Percentiles rank a stretch among this genome's conserved stretches.
phyloP scores from a whole-genome alignment of 768 basidiomycete genomes.

The Lactarius indigo region DNA sequence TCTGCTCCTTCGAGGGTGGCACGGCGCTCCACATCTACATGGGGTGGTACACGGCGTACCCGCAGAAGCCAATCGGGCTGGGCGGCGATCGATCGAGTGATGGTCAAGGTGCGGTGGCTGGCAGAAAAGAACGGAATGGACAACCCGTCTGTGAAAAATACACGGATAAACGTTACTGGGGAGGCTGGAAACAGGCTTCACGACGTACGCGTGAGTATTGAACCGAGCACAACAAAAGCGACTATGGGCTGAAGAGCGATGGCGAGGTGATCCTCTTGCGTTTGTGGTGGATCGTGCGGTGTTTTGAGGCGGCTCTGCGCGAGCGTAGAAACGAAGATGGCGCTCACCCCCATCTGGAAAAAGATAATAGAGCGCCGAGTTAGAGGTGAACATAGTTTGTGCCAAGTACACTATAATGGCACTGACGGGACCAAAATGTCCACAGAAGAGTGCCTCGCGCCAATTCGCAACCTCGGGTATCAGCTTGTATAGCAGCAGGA shows the following conservation, averaged over 20 bases:
- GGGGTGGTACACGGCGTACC: constrained; percentile 17
- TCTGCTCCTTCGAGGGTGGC: not conserved
- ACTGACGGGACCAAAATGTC: constrained; percentile 70
- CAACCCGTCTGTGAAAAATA: constrained; percentile 36
- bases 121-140: constrained; percentile 53
- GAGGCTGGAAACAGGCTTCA: not conserved
- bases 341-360: constrained; percentile 82
- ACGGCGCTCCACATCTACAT: constrained; percentile 4
- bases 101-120: constrained; percentile 8
- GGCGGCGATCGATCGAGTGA: constrained; percentile 9
- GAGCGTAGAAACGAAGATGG: constrained; percentile 81
- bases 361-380: not conserved
- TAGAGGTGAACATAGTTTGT: not conserved
- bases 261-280: constrained; percentile 68
- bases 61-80: constrained; percentile 24
- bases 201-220: constrained; percentile 69
- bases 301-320: constrained; percentile 59
- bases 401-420: constrained; percentile 13
- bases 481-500: constrained; percentile 75
- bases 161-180: not conserved
- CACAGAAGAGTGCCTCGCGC: constrained; percentile 85
- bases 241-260: constrained; percentile 77
- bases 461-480: constrained; percentile 84
- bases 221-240: constrained; percentile 81
- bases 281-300: constrained; percentile 56